Evolutionary conservation across 345 rosid genomes (phyloP).

Genomic region (Excoecaria cochinchinensis): DNA sequence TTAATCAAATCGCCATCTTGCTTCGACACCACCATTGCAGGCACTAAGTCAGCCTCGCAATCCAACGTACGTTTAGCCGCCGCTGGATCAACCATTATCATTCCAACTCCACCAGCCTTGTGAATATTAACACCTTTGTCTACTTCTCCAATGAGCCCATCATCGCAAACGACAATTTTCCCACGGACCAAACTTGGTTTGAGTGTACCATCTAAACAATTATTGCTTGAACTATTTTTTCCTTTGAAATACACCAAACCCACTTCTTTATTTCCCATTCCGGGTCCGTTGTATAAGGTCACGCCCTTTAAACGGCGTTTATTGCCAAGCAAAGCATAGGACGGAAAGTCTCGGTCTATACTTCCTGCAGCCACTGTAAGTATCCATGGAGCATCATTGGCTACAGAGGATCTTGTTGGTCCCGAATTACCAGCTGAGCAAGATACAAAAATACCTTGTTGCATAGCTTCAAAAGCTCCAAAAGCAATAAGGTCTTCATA

Average conservation of each 20-base stretch:
- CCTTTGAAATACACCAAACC: constrained; percentile 54
- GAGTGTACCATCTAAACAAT: constrained; percentile 73
- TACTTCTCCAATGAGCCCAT: constrained; percentile 62
- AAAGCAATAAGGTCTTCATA: constrained; percentile 56
- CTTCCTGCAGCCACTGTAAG: constrained; percentile 87
- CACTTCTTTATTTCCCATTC: constrained; percentile 50
- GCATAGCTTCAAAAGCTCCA: constrained; percentile 62
- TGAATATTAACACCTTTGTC: constrained; percentile 69
- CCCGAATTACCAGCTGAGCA: constrained; percentile 84
- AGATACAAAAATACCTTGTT: constrained; percentile 70
- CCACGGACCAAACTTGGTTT: constrained; percentile 55
- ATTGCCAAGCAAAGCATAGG: constrained; percentile 55
- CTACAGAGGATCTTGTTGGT: constrained; percentile 47
- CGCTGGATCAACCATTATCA: constrained; percentile 56
- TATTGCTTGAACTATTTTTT: constrained; percentile 33
- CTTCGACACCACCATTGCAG: constrained; percentile 65
- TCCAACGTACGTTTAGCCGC: constrained; percentile 41
- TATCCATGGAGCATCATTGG: constrained; percentile 89
- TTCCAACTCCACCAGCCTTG: constrained; percentile 80
- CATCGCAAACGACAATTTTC: constrained; percentile 64
- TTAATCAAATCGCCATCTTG: constrained; percentile 53
- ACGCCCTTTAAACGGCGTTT: constrained; percentile 45
- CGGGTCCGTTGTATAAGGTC: constrained; percentile 62
- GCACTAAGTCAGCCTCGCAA: constrained; percentile 69
- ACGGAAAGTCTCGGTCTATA: constrained; percentile 77